A percentile compares a stretch with the other conserved stretches of the same genome.
Evolutionary conservation across 805 yeast species (phyloP).

Genomic region (Zygoascus tannicola): DNA sequence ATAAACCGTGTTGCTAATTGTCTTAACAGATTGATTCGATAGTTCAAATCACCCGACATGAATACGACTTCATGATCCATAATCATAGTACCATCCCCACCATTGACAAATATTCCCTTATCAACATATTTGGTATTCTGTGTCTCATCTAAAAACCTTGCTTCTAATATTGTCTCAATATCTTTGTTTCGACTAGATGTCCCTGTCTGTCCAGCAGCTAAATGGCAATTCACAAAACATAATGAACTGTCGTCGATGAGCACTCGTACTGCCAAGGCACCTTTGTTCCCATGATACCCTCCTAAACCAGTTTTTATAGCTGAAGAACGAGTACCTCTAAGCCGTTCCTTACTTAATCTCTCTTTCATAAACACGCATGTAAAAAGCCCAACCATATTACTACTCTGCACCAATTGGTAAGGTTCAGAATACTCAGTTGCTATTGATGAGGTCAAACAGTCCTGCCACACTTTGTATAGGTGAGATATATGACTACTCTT

Average conservation of each 20-base stretch:
- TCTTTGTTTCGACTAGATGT: constrained; percentile 79
- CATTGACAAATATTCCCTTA: constrained; percentile 24
- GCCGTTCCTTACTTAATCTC: constrained; percentile 35
- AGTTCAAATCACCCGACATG: constrained; percentile 93
- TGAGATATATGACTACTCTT: constrained; percentile 23
- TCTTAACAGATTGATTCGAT: constrained; percentile 62
- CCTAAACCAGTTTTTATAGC: constrained; percentile 89
- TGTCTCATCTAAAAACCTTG: constrained; percentile 19
- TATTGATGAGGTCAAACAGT: constrained; percentile 17
- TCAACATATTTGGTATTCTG: constrained; percentile 12
- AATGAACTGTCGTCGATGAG: constrained; percentile 56
- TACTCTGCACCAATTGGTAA: constrained; percentile 57
- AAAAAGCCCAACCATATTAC: constrained; percentile 80
- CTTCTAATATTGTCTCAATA: constrained; percentile 58
- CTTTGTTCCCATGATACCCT: constrained; percentile 71
- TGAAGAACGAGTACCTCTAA: constrained; percentile 58
- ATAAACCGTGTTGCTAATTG: constrained; percentile 58
- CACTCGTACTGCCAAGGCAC: constrained; percentile 68
- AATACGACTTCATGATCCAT: constrained; percentile 75
- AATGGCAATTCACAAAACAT: constrained; percentile 76
- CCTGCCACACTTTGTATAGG: constrained; percentile 29
- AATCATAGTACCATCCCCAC: constrained; percentile 41
- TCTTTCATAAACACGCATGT: constrained; percentile 58
- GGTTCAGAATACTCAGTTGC: constrained; percentile 25
- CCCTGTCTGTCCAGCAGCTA: constrained; percentile 87